Conservation (phyloP, 2,329 filamentous ascomycete species). For the Xylariales sp. region DNA sequence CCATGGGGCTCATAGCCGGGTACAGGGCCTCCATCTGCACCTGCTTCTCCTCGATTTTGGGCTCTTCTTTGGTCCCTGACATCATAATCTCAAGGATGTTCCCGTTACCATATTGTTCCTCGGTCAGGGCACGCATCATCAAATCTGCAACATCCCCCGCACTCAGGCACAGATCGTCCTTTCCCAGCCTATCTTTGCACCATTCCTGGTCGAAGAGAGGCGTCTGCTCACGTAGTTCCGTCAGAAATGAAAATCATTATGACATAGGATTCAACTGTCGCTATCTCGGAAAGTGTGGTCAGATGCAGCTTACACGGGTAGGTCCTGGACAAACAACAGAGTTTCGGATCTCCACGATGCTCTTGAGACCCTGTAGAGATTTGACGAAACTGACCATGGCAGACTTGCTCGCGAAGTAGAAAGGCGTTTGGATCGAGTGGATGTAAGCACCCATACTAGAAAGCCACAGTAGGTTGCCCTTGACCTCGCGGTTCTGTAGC, state of each 20-base stretch:
- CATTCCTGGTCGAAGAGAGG: slow-evolving; percentile 23
- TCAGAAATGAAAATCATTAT: slow-evolving; percentile 30
- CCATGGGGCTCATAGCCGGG: slow-evolving; percentile 10
- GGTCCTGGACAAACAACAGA: slow-evolving; percentile 27
- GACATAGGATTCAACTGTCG: too few relatives aligned
- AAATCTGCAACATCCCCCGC: too few relatives aligned
- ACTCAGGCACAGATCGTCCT: too few relatives aligned
- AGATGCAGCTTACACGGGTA: slow-evolving; percentile 24
- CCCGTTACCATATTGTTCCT: slow-evolving; percentile 9
- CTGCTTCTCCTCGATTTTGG: neutral
- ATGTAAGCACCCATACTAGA: slow-evolving; percentile 24
- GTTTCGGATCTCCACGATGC: slow-evolving; percentile 26
- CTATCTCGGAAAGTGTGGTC: too few relatives aligned
- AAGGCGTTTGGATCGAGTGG: slow-evolving; percentile 21
- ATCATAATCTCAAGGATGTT: slow-evolving; percentile 7
- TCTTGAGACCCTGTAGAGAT: slow-evolving; percentile 22
- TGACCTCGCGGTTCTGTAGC: slow-evolving; percentile 16
- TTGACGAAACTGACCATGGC: slow-evolving; percentile 17
- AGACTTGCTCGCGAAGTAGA: slow-evolving; percentile 25
- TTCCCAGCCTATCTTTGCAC: too few relatives aligned
- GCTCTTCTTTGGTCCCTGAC: neutral
- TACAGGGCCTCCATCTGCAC: slow-evolving; percentile 8
- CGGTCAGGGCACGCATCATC: slow-evolving; percentile 21
- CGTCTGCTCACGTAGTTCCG: slow-evolving; percentile 18
- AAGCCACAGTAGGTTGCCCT: slow-evolving; percentile 22